Evolutionary conservation across 2,329 filamentous ascomycete species (phyloP).

Genomic region (Aspergillus proliferans): DNA sequence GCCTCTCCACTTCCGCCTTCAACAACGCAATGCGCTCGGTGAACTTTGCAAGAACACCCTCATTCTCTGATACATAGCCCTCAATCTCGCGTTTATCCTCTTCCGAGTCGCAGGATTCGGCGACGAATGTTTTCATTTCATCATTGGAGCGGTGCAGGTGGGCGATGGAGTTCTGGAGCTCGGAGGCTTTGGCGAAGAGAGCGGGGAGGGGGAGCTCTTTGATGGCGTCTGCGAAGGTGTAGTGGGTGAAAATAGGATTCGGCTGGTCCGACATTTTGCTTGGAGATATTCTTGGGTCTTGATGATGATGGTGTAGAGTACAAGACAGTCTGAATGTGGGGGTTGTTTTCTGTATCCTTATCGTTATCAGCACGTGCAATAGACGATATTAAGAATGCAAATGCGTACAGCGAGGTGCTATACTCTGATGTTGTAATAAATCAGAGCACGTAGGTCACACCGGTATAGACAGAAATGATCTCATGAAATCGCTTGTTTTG

Average conservation of each 20-base stretch:
- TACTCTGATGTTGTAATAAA: too few relatives aligned
- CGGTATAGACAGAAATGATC: too few relatives aligned
- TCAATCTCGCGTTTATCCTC: constrained; percentile 36
- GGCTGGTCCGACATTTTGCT: constrained; percentile 45
- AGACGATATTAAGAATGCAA: not conserved
- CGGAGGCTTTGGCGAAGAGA: constrained; percentile 55
- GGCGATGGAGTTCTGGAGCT: constrained; percentile 54
- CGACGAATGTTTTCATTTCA: constrained; percentile 48
- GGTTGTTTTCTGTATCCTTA: not conserved
- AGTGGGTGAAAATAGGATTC: constrained; percentile 41
- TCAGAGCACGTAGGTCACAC: too few relatives aligned
- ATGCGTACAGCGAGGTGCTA: not conserved
- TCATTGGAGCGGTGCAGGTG: constrained; percentile 54
- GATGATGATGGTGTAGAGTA: not conserved
- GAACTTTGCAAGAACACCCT: constrained; percentile 51
- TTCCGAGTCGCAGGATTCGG: constrained; percentile 46
- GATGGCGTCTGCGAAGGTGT: constrained; percentile 51
- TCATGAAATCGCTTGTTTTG: too few relatives aligned
- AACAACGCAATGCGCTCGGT: constrained; percentile 49
- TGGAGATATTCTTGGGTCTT: not conserved
- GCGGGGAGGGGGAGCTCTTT: constrained; percentile 52
- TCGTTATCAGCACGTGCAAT: constrained; percentile 15
- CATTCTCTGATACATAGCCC: constrained; percentile 50
- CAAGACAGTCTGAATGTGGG: not conserved
- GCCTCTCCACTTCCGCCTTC: constrained; percentile 46